A percentile compares a stretch with the other conserved stretches of the same genome.
phyloP scores from a whole-genome alignment of 768 basidiomycete genomes.

The Saitozyma sp. region DNA sequence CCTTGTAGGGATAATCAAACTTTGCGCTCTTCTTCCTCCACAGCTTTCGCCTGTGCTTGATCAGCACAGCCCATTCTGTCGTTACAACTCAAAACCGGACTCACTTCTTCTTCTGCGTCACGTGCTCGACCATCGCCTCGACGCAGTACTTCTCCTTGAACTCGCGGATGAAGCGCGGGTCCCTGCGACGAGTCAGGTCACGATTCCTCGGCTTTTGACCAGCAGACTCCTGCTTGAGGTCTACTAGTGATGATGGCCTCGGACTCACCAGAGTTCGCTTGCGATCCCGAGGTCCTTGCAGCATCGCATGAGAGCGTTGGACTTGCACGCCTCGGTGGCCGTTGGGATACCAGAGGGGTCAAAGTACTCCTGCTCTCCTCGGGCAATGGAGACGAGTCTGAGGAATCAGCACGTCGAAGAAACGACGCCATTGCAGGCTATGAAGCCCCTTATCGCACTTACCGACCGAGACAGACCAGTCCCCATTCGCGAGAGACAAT shows the following conservation, averaged over 20 bases:
- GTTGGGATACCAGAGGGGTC: slow-evolving; percentile 87
- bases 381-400: slow-evolving; percentile 83
- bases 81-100: slow-evolving; percentile 44
- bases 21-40: slow-evolving; percentile 52
- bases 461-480: slow-evolving; percentile 88
- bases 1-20: slow-evolving; percentile 85
- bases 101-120: slow-evolving; percentile 85
- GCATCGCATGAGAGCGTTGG: slow-evolving; percentile 95
- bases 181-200: slow-evolving; percentile 59
- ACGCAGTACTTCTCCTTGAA: slow-evolving; percentile 82
- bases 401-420: not conserved
- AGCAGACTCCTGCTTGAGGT: no score
- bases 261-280: slow-evolving; percentile 83
- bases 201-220: no score
- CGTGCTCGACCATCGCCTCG: slow-evolving; percentile 82
- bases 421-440: not conserved
- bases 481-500: slow-evolving; percentile 93
- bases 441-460: slow-evolving; percentile 37
- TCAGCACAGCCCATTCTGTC: slow-evolving; percentile 1
- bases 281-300: slow-evolving; percentile 96
- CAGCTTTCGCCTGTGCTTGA: slow-evolving; percentile 68
- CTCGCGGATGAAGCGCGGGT: slow-evolving; percentile 89
- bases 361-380: slow-evolving; percentile 97
- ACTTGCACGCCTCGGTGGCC: slow-evolving; percentile 91
- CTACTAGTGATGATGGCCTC: no score